A percentile compares a stretch with the other conserved stretches of the same genome.
These are phyloP conservation scores for Yarrowia divulgata DNA, from an alignment of 805 yeast species.

Conservation along the genomic window DNA sequence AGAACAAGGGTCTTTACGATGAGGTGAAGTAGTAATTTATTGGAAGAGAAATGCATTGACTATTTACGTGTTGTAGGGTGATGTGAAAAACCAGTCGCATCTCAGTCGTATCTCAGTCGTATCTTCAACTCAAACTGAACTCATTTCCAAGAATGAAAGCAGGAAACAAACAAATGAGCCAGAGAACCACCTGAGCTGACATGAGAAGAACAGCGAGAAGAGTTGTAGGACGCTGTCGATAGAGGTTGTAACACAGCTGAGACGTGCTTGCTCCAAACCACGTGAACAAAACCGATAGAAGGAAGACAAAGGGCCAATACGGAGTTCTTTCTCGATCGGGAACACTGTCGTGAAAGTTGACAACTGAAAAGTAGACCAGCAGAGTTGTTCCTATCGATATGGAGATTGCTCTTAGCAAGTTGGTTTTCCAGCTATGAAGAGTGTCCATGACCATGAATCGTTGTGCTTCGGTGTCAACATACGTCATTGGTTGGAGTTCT, in stretches of 20 bases:
- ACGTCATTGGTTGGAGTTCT: conserved; percentile 13
- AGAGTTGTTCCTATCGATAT: background rate
- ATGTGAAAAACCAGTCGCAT: too few relatives aligned
- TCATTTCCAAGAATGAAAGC: background rate
- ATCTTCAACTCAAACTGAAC: background rate
- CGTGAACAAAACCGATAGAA: conserved; percentile 1
- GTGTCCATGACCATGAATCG: conserved; percentile 8
- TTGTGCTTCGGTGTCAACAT: background rate
- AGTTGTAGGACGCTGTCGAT: background rate
- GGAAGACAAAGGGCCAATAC: background rate
- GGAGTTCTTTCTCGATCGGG: background rate
- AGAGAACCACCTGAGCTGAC: background rate
- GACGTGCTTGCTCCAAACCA: conserved; percentile 18
- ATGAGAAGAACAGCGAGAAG: background rate
- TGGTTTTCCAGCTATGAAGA: conserved; percentile 15
- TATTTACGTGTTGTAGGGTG: background rate
- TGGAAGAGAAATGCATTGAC: too few relatives aligned
- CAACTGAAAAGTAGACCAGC: background rate
- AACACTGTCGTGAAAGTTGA: background rate
- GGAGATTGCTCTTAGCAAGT: conserved; percentile 3
- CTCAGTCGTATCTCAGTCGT: too few relatives aligned
- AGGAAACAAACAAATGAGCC: conserved; percentile 6
- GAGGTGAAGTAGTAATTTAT: conserved; percentile 29
- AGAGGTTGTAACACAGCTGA: conserved; percentile 3
- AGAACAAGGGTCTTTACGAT: conserved; percentile 18